Base-by-base conservation (phyloP, 148 eudicot species). In the Persicaria maculosa region DNA sequence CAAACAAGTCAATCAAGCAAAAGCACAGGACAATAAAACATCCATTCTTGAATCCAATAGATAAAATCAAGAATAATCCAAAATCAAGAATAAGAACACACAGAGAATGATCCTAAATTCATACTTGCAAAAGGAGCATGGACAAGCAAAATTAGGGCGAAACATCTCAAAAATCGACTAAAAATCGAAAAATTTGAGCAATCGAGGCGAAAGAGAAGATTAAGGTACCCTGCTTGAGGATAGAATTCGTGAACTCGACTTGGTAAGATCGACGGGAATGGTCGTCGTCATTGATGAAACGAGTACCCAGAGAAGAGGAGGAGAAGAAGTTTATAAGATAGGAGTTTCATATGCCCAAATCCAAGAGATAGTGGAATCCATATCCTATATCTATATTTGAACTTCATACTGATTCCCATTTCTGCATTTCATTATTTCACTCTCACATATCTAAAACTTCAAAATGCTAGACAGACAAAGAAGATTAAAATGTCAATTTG, bases 81-180 rank as follows among this genome's bases (percentile, higher is more conserved):
- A 15, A 47, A 55, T 1, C 58, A 72, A 14, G 12, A 50, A 7
- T 17, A 44, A 45, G 11, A 68, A 57, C 17, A 20, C 8, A 31
- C 5, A 19, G n/a, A n/a, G n/a, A n/a, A n/a, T n/a, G n/a, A n/a
- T n/a, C n/a, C n/a, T n/a, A 50, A 47, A 62, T 47, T 0, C 15
- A 5, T 76, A 95, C 99, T 97, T 95, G 97, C 99, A 95, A 77
- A 95, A 78, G 58, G 93, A 85, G 75, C 88, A 25, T 97, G 97
- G 67, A 76, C 91, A 84, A n/a, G 45, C 69, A 64, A 70, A 70
- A 44, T 70, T 47, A 70, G 73, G 52, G 4, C 50, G 52, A 70
- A 47, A n/a, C 12, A 17, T 47, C 20, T 45, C 25, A 70, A 45
- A 43, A 9, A 12, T n/a, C 12, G 4, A 47, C 44, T 14, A 75